Evolutionary conservation across 177 flowering plant genomes (phyloP).

Genomic region (Telopea speciosissima): DNA sequence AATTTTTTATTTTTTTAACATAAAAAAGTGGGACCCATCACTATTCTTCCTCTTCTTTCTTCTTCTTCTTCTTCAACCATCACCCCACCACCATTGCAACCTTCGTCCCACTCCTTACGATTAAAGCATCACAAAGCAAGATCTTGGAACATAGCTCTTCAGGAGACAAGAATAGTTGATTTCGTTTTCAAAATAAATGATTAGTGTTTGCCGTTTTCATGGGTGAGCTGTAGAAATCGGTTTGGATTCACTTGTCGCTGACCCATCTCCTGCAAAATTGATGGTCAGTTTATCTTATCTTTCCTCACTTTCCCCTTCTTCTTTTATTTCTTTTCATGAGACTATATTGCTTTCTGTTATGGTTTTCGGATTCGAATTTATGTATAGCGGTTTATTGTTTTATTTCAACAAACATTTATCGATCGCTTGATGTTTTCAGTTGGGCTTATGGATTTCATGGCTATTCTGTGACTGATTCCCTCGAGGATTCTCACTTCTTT

Average conservation of each 20-base stretch:
- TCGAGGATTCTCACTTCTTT: neutral
- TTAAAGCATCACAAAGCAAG: no score
- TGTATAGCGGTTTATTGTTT: neutral
- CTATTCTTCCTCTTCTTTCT: no score
- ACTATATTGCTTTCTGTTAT: neutral
- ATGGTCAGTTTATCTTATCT: slow-evolving; percentile 9
- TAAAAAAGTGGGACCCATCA: no score
- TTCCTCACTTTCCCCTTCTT: neutral
- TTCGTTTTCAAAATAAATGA: no score
- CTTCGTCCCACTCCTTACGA: no score
- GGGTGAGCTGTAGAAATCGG: slow-evolving; percentile 1
- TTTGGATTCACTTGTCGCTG: slow-evolving; percentile 16
- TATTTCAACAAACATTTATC: neutral
- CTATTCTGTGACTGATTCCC: neutral
- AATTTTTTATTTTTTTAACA: no score
- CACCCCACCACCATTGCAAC: no score
- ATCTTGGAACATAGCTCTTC: no score
- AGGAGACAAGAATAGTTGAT: no score
- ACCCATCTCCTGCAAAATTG: slow-evolving; percentile 8
- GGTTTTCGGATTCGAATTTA: slow-evolving; percentile 10
- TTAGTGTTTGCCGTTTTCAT: neutral
- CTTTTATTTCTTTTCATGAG: no score
- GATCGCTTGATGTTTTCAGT: slow-evolving; percentile 2
- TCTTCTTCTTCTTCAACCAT: no score
- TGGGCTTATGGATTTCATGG: slow-evolving; percentile 2